Percentiles rank a stretch among this genome's conserved stretches.
phyloP scores from a whole-genome alignment of 345 rosid genomes.

The Eucalyptus microcorys region DNA sequence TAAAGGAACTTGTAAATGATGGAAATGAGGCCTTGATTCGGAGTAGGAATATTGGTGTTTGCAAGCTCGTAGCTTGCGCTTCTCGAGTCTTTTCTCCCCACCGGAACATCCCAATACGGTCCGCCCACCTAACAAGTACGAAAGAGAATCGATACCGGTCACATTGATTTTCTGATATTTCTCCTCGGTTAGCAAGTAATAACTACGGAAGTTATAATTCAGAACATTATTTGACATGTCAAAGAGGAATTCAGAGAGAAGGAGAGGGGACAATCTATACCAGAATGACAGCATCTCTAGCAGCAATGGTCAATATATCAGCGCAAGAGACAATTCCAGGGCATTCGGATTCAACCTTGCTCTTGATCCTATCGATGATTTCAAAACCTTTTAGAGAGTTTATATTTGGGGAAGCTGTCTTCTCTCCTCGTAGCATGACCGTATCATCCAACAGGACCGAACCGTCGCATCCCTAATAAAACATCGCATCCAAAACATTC shows the following conservation, averaged over 20 bases:
- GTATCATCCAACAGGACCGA: conserved; percentile 85
- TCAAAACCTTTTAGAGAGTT: conserved; percentile 54
- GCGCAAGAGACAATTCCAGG: conserved; percentile 90
- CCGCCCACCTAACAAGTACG: conserved; percentile 67
- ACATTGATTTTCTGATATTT: neutral
- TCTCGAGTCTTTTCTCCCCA: conserved; percentile 89
- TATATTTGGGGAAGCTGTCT: conserved; percentile 45
- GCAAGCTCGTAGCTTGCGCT: conserved; percentile 53
- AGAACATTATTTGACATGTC: neutral
- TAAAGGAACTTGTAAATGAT: conserved; percentile 49
- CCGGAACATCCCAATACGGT: conserved; percentile 89
- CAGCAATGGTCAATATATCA: conserved; percentile 80
- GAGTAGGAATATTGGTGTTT: conserved; percentile 38
- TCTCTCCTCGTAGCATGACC: conserved; percentile 51
- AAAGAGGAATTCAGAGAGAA: neutral
- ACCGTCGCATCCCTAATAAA: conserved; percentile 77
- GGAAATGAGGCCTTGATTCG: conserved; percentile 43
- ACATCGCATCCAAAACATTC: neutral
- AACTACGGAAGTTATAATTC: neutral
- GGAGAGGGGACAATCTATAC: conserved; percentile 12
- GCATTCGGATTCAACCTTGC: conserved; percentile 76
- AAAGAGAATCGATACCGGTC: neutral
- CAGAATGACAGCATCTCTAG: conserved; percentile 78
- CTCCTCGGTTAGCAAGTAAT: neutral
- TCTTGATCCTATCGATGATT: conserved; percentile 73